Evolutionary conservation across 2,329 filamentous ascomycete species (phyloP), one percentile per base, ranked within the genome.

Genomic region (Colletotrichum caudatum): DNA sequence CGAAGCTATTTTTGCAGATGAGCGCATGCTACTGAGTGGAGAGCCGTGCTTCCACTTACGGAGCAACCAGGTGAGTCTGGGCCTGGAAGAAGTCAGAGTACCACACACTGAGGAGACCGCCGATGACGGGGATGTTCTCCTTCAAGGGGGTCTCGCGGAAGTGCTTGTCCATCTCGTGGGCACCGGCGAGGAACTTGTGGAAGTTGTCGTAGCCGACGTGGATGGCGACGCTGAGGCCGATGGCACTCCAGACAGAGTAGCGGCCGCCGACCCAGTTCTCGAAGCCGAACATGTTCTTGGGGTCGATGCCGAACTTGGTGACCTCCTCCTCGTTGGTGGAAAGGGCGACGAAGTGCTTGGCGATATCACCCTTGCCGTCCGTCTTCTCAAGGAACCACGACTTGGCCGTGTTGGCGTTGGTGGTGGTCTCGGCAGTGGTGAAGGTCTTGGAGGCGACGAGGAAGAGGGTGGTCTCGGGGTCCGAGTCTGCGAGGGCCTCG

Each of bases 201-300:
- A 98, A 99, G 89, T 98, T 98, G 81, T 98, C 95, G 82, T 88
- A 99, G 81, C 96, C 96, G 81, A 99, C 93, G 87, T 98, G 97
- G 76, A 99, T 88, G 77, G 92, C 92, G 69, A 99, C 95, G 74
- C 94, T 97, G 74, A 99, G 87, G 77, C 96, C 96, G 80, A 99
- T 99, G 82, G 96, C 96, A 77, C 94, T 97, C 96, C 96, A 99
- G 76, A 99, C 96, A 72, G 94, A 97, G 90, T 99, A 99, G 72
- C 96, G 93, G 69, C 96, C 96, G 81, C 96, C 96, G 64, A 98
- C 95, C 96, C 96, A 99, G 84, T 93, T 97, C 84, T 95, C 95
- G 81, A 99, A 99, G 78, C 94, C 95, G 80, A 99, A 99, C 96
- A 99, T 99, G 89, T 98, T 99, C 89, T 95, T 95, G 84, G 91